These are phyloP conservation scores for Sporisorium graminicola DNA, from an alignment of 1,284 basidiomycete species.

Conservation along the genomic window DNA sequence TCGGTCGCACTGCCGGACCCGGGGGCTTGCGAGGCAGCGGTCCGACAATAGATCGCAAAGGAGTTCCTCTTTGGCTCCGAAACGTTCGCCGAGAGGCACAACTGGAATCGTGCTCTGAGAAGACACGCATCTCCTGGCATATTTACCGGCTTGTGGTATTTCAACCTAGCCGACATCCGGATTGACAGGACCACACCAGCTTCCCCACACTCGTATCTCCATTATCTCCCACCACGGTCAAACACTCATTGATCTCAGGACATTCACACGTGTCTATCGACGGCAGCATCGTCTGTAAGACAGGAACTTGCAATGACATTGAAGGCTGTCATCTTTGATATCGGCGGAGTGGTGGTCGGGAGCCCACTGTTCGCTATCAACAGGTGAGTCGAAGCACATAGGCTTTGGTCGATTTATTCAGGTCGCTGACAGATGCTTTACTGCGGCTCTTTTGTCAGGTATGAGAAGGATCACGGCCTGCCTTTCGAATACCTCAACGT, in stretches of 20 bases:
- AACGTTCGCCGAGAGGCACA: too few species aligned
- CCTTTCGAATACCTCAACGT: slow-evolving; percentile 70
- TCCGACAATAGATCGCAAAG: too few species aligned
- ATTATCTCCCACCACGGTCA: neutral
- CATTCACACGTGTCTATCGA: too few species aligned
- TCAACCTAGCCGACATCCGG: slow-evolving; percentile 39
- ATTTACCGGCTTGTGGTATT: slow-evolving; percentile 10
- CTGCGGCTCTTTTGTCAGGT: slow-evolving; percentile 15
- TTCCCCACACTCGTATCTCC: neutral
- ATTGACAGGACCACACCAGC: neutral
- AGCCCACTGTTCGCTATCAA: slow-evolving; percentile 67
- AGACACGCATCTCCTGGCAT: neutral
- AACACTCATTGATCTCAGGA: neutral
- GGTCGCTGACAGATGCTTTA: neutral
- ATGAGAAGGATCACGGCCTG: slow-evolving; percentile 60
- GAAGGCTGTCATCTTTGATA: slow-evolving; percentile 67
- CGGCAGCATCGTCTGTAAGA: neutral
- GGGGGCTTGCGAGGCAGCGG: too few species aligned
- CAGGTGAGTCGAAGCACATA: slow-evolving; percentile 33
- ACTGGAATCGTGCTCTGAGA: too few species aligned
- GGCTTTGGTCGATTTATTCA: neutral
- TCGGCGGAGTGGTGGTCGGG: slow-evolving; percentile 69
- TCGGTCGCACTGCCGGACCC: too few species aligned
- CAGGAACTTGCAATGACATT: too few species aligned
- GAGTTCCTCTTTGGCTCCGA: too few species aligned